Conservation (phyloP, 140 eudicot species). For the Erigeron philadelphicus region DNA sequence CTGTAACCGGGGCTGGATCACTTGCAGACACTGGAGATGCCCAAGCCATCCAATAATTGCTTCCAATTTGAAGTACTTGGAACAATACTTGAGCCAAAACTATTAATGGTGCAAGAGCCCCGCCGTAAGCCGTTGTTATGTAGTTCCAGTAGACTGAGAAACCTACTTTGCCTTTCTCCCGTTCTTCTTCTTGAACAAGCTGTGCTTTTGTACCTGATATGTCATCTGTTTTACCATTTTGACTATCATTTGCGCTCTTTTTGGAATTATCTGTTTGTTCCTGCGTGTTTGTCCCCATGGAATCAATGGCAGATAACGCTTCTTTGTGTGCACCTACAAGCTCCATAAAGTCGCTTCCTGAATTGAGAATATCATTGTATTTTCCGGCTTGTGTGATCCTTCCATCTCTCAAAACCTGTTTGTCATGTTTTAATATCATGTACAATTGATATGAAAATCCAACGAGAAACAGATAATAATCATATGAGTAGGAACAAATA, state of each 20-base stretch:
- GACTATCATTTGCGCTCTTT: slow-evolving; percentile 26
- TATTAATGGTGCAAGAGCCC: slow-evolving; percentile 63
- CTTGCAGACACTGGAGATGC: slow-evolving; percentile 66
- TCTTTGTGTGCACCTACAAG: slow-evolving; percentile 89
- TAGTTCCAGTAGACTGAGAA: slow-evolving; percentile 79
- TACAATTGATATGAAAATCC: background rate
- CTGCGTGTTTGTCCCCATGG: slow-evolving; percentile 30
- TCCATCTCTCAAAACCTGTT: slow-evolving; percentile 82
- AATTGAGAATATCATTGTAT: slow-evolving; percentile 57
- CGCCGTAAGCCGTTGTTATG: slow-evolving; percentile 78
- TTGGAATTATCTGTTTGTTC: slow-evolving; percentile 18
- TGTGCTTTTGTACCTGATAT: slow-evolving; percentile 45
- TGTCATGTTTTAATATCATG: background rate
- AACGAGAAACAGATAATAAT: background rate
- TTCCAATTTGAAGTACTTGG: slow-evolving; percentile 65
- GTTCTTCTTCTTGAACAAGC: slow-evolving; percentile 88
- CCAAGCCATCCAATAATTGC: slow-evolving; percentile 96
- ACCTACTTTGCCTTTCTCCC: slow-evolving; percentile 84
- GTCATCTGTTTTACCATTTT: slow-evolving; percentile 37
- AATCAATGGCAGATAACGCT: slow-evolving; percentile 65
- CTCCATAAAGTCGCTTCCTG: slow-evolving; percentile 81
- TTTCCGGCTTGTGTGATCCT: slow-evolving; percentile 73
- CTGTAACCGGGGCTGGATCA: slow-evolving; percentile 45
- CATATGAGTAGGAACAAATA: no score
- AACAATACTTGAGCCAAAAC: slow-evolving; percentile 53